Evolutionary conservation across 768 basidiomycete genomes (phyloP).

Genomic region (Boletus edulis): DNA sequence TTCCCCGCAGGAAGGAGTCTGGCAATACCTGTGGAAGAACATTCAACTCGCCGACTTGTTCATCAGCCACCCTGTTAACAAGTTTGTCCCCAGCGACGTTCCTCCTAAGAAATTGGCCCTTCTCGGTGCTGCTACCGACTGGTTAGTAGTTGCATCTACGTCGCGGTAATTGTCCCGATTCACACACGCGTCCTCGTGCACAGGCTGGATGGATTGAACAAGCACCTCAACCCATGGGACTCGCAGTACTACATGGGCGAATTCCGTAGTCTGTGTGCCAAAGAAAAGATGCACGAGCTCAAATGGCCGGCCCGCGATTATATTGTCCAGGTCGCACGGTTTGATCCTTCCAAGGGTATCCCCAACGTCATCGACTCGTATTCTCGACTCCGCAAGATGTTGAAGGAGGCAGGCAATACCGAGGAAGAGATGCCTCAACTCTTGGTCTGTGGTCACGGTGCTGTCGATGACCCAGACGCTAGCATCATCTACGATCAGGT

Average conservation of each 20-base stretch:
- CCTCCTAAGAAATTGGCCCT: constrained; percentile 67
- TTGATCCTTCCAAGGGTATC: constrained; percentile 87
- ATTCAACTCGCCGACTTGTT: constrained; percentile 89
- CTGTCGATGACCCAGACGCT: constrained; percentile 94
- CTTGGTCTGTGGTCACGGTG: constrained; percentile 86
- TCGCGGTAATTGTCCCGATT: constrained; percentile 5
- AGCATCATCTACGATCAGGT: constrained; percentile 87
- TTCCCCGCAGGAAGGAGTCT: constrained; percentile 87
- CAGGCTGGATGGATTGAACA: constrained; percentile 94
- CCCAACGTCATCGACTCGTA: constrained; percentile 87
- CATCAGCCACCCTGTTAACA: constrained; percentile 92
- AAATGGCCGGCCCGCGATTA: constrained; percentile 82
- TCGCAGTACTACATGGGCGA: constrained; percentile 88
- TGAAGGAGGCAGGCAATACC: constrained; percentile 44
- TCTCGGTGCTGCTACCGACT: constrained; percentile 83
- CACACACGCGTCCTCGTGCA: background rate
- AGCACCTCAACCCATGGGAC: constrained; percentile 78
- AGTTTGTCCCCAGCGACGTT: constrained; percentile 89
- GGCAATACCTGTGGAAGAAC: constrained; percentile 94
- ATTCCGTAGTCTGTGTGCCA: constrained; percentile 72
- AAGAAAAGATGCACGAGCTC: constrained; percentile 80
- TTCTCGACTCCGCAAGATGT: constrained; percentile 70
- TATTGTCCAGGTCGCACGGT: constrained; percentile 89
- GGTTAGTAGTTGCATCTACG: constrained; percentile 44
- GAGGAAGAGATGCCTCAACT: constrained; percentile 66